These are phyloP conservation scores for Keithomyces neogunnii DNA, from an alignment of 2,329 filamentous ascomycete species.

Conservation along the genomic window DNA sequence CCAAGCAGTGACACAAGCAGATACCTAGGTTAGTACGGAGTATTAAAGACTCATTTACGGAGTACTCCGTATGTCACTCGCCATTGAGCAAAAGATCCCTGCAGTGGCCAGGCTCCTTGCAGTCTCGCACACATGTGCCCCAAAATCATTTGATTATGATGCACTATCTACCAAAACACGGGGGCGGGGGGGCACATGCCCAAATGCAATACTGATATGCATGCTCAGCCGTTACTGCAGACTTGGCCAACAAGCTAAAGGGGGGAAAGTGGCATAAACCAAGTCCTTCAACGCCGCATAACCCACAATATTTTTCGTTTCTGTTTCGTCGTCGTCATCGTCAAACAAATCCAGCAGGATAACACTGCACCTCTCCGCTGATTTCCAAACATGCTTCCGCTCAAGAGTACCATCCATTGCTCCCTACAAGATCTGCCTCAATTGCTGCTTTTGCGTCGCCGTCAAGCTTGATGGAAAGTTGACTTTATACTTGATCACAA, in stretches of 20 bases:
- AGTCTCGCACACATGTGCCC: neutral
- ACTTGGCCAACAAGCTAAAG: neutral
- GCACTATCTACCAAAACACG: neutral
- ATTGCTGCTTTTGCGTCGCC: constrained; percentile 64
- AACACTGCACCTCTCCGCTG: neutral
- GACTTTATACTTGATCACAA: constrained; percentile 85
- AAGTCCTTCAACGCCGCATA: constrained; percentile 2
- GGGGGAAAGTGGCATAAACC: neutral
- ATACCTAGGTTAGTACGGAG: too few species aligned
- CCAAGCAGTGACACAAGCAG: too few species aligned
- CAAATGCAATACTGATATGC: neutral
- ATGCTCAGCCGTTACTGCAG: neutral
- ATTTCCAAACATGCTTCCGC: constrained; percentile 1
- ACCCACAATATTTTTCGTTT: neutral
- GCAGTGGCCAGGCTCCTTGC: neutral
- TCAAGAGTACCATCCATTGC: neutral
- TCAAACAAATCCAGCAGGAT: constrained; percentile 1
- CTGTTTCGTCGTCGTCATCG: neutral
- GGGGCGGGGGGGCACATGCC: neutral
- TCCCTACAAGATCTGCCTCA: constrained; percentile 66
- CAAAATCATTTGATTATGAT: neutral
- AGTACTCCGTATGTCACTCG: neutral
- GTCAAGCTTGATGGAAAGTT: constrained; percentile 81
- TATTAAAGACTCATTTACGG: too few species aligned
- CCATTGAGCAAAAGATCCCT: neutral